A percentile compares a stretch with the other conserved stretches of the same genome.
These are phyloP conservation scores for peach (Prunus persica) DNA, from an alignment of 306 rosid species.

Conservation along the genomic window Prunus_persica_NCBIv2 NC_034009.1:43092501-43093000, in stretches of 20 bases:
- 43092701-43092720: not conserved
- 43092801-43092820: not conserved
- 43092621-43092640: not conserved
- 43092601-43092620: not conserved
- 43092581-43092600: conserved; percentile 3
- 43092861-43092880: not conserved
- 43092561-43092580: not conserved
- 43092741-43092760: no score
- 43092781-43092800: not conserved
- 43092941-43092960: not conserved
- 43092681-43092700: not conserved
- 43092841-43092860: not conserved
- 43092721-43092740: no score
- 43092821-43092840: not conserved
- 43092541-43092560: no score
- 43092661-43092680: not conserved
- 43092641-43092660: not conserved
- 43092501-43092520: no score
- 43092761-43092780: not conserved
- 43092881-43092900: not conserved
- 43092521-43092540: no score
- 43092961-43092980: not conserved
- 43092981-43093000: not conserved
- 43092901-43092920: conserved; percentile 7
- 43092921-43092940: not conserved